Evolutionary conservation across 1,284 basidiomycete genomes (phyloP).

Genomic region (Austroboletus niveus): DNA sequence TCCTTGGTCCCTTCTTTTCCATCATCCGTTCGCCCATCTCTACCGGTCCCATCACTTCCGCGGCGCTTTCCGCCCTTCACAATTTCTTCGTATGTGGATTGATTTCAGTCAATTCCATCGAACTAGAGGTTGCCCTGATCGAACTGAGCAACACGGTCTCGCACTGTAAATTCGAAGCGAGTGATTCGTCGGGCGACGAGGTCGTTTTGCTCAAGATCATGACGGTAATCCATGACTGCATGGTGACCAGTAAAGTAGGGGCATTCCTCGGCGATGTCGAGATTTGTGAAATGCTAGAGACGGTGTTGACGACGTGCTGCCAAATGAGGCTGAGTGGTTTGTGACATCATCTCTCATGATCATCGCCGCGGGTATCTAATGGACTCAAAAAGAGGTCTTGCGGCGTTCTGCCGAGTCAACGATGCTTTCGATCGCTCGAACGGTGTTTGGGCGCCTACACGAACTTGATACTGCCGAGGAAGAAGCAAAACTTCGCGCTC

Average conservation of each 20-base stretch:
- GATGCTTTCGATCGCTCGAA: conserved; percentile 86
- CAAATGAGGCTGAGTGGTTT: conserved; percentile 92
- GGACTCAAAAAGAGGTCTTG: conserved; percentile 63
- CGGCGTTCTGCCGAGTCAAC: conserved; percentile 93
- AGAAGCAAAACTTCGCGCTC: conserved; percentile 57
- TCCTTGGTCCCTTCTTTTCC: conserved; percentile 89
- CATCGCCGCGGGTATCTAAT: conserved; percentile 13
- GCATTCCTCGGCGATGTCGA: conserved; percentile 83
- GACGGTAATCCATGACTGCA: conserved; percentile 84
- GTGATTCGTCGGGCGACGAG: conserved; percentile 94
- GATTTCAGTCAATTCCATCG: conserved; percentile 51
- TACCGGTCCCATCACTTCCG: conserved; percentile 91
- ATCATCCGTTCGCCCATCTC: conserved; percentile 92
- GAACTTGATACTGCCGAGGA: conserved; percentile 63
- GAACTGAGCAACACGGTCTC: conserved; percentile 90
- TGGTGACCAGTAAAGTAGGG: conserved; percentile 66
- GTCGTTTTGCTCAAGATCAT: conserved; percentile 92
- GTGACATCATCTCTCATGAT: conserved; percentile 32
- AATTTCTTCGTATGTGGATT: conserved; percentile 81
- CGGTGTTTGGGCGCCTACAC: conserved; percentile 77
- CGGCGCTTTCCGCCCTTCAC: conserved; percentile 86
- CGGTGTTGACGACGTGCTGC: conserved; percentile 95
- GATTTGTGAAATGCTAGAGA: conserved; percentile 98
- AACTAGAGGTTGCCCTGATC: conserved; percentile 65
- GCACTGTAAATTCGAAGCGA: conserved; percentile 97